phyloP scores from a whole-genome alignment of 1,284 basidiomycete genomes.

The Paramarasmius palmivorus region DNA sequence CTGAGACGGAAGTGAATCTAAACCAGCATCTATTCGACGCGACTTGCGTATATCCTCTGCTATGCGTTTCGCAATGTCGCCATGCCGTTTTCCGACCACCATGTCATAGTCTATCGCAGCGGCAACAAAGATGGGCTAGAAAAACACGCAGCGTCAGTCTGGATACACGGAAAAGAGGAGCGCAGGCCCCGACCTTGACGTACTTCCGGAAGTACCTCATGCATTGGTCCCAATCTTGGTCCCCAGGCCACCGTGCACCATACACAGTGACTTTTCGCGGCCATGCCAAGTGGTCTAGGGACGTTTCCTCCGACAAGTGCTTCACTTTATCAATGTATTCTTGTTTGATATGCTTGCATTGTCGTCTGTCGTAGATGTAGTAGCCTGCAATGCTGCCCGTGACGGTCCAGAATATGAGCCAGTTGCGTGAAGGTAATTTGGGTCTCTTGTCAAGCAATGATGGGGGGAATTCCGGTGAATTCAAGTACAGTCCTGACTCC shows the following conservation, averaged over 20 bases:
- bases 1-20: slow-evolving; percentile 63
- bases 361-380: slow-evolving; percentile 83
- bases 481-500: slow-evolving; percentile 54
- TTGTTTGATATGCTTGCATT: slow-evolving; percentile 77
- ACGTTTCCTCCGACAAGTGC: slow-evolving; percentile 68
- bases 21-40: slow-evolving; percentile 58
- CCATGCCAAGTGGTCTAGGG: slow-evolving; percentile 60
- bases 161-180: slow-evolving; percentile 18
- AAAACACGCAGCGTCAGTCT: slow-evolving; percentile 12
- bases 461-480: slow-evolving; percentile 69
- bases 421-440: slow-evolving; percentile 86
- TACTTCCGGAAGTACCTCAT: slow-evolving; percentile 93
- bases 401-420: slow-evolving; percentile 87
- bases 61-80: slow-evolving; percentile 79
- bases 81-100: slow-evolving; percentile 80
- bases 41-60: slow-evolving; percentile 65
- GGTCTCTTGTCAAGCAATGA: slow-evolving; percentile 76
- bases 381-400: slow-evolving; percentile 71
- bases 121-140: slow-evolving; percentile 89
- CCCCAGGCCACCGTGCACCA: slow-evolving; percentile 89
- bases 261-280: slow-evolving; percentile 88
- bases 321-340: slow-evolving; percentile 83
- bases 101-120: slow-evolving; percentile 93
- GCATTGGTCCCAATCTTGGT: slow-evolving; percentile 88
- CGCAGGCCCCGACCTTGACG: slow-evolving; percentile 74